Evolutionary conservation across 805 yeast species (phyloP).

Genomic region (Lachancea sp.): DNA sequence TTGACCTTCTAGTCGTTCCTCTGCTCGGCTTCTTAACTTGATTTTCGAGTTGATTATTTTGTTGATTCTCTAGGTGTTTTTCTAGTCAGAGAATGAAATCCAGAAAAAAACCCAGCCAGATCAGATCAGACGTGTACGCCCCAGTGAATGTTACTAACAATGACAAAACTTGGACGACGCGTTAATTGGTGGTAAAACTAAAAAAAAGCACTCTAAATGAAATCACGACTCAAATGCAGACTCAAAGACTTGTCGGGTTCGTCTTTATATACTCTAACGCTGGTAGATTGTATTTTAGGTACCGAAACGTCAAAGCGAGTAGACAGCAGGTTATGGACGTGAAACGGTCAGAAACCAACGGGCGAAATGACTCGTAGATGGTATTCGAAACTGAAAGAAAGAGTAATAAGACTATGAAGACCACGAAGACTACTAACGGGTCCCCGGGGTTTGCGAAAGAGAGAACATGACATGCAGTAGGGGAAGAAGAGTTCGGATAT

Average conservation of each 20-base stretch:
- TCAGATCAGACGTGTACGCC: neutral
- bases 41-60: neutral
- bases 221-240: neutral
- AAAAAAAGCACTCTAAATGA: too few relatives aligned
- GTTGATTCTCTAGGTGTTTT: neutral
- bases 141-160: neutral
- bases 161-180: neutral
- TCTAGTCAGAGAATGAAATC: neutral
- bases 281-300: too few relatives aligned
- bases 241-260: neutral
- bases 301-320: too few relatives aligned
- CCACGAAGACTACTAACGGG: too few relatives aligned
- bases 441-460: too few relatives aligned
- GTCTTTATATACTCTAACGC: neutral
- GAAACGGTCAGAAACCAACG: too few relatives aligned
- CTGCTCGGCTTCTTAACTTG: neutral
- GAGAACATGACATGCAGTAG: too few relatives aligned
- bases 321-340: too few relatives aligned
- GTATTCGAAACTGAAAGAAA: too few relatives aligned
- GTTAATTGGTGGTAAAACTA: neutral
- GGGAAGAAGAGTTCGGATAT: too few relatives aligned
- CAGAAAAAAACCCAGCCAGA: neutral
- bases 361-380: neutral
- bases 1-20: too few relatives aligned
- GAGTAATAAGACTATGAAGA: too few relatives aligned